Evolutionary conservation across 2,329 filamentous ascomycete species (phyloP).

Genomic region (Seiridium unicorne): DNA sequence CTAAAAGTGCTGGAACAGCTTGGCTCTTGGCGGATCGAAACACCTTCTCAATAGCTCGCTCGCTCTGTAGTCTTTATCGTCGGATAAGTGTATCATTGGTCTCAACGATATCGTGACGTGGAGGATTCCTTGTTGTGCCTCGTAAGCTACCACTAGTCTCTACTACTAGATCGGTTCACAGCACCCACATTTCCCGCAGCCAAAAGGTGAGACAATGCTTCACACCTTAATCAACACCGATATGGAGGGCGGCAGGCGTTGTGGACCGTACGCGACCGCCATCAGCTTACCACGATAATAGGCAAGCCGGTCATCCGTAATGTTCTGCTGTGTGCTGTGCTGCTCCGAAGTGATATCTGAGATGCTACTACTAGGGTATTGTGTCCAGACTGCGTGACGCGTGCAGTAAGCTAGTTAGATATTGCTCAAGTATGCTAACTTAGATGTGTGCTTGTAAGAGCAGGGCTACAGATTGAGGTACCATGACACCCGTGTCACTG

Average conservation of each 20-base stretch:
- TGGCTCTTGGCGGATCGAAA: background rate
- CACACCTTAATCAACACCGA: background rate
- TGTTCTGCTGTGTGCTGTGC: too few relatives aligned
- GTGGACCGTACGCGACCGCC: background rate
- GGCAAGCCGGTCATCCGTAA: too few relatives aligned
- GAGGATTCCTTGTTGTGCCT: background rate
- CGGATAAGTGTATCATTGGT: background rate
- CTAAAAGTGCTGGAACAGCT: too few relatives aligned
- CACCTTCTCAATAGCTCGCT: background rate
- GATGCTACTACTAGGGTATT: too few relatives aligned
- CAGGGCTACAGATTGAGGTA: background rate
- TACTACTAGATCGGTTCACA: background rate
- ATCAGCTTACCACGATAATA: too few relatives aligned
- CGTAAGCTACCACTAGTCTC: background rate
- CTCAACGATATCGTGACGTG: background rate
- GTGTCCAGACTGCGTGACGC: too few relatives aligned
- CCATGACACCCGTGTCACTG: background rate
- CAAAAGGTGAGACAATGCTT: too few relatives aligned
- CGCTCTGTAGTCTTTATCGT: too few relatives aligned
- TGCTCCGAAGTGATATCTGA: too few relatives aligned
- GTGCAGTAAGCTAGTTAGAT: background rate
- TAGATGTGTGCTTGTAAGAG: background rate
- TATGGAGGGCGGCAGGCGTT: background rate
- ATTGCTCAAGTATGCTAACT: background rate
- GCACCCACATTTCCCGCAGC: too few relatives aligned